Conservation (phyloP, 129 eudicot genomes). For the Lactuca sativa region DNA sequence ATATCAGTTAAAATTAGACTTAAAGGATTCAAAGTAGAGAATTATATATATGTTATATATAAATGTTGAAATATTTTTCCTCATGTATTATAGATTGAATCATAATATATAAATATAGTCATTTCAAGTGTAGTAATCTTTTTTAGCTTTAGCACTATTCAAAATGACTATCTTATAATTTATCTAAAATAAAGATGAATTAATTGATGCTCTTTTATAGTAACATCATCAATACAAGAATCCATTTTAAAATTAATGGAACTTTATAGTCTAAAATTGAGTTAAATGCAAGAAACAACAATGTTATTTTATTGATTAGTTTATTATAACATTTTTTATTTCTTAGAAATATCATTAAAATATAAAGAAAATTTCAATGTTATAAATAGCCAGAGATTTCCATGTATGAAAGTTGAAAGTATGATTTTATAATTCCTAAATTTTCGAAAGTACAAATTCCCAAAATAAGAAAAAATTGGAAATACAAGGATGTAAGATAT, state of each 20-base stretch:
- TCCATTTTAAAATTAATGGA: background rate
- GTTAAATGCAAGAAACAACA: too few species aligned
- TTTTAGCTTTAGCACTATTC: background rate
- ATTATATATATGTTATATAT: background rate
- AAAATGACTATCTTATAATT: background rate
- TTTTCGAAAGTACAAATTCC: too few species aligned
- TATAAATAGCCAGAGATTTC: too few species aligned
- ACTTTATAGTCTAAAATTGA: background rate
- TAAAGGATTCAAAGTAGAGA: background rate
- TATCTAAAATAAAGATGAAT: background rate
- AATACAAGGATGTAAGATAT: too few species aligned
- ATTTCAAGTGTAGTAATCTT: background rate
- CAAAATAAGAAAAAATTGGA: too few species aligned
- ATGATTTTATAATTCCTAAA: too few species aligned
- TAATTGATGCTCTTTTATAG: too few species aligned
- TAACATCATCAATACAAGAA: background rate
- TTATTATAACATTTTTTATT: too few species aligned
- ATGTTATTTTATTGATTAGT: too few species aligned
- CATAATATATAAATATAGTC: background rate
- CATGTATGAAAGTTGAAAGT: too few species aligned
- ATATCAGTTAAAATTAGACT: background rate
- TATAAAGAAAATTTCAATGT: too few species aligned
- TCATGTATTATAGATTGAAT: slow-evolving; percentile 3
- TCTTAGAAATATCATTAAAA: too few species aligned
- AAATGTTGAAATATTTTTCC: background rate